Evolutionary conservation across 805 yeast species (phyloP), one percentile per base, ranked within the genome.

Genomic region (Trichomonascus vanleenenianus): DNA sequence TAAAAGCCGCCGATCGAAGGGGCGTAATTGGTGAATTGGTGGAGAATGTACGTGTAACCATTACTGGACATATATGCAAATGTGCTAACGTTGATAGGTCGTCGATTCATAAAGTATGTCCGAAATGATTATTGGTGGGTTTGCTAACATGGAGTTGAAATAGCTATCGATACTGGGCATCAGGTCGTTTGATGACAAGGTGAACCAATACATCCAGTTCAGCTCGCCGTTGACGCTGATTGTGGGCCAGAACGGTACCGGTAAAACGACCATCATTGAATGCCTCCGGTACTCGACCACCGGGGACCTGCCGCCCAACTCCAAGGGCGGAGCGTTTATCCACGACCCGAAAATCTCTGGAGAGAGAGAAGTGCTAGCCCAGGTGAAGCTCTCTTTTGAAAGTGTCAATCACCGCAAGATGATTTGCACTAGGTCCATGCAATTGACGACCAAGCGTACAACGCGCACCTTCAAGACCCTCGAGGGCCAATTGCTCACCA

Each of bases 161-260:
- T 47, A 82, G 66, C 74, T 84, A 12, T 78, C 87, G 0, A 83
- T 93, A 18, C 82, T 81, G 47, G 99, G 99, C 22, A 78, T 93
- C 3, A 71, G 99, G 35, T 88, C 97, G 0, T 93, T 93, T 59
- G 91, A 85, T 52, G 82, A 88, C n/a, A 79, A 81, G 53, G 79
- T 78, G 39, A 72, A 85, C 27, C 96, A 93, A 59, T 81, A 89
- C 0, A 86, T 93, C 49, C 85, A 85, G 58, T 93, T 93, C 65
- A 88, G 89, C 12, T 76, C 77, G 40, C 99, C 99, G 0, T 67
- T 93, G 59, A 93, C 98, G 0, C 71, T 93, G 40, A 91, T 93
- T 44, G 95, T 95, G 25, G 99, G 99, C 0, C 84, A 84, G 43
- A 93, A 93, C 64, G 97, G 98, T 30, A 83, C 95, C 25, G 98